Conservation (phyloP, 2,329 filamentous ascomycete genomes). For the Botrytis tulipae region DNA sequence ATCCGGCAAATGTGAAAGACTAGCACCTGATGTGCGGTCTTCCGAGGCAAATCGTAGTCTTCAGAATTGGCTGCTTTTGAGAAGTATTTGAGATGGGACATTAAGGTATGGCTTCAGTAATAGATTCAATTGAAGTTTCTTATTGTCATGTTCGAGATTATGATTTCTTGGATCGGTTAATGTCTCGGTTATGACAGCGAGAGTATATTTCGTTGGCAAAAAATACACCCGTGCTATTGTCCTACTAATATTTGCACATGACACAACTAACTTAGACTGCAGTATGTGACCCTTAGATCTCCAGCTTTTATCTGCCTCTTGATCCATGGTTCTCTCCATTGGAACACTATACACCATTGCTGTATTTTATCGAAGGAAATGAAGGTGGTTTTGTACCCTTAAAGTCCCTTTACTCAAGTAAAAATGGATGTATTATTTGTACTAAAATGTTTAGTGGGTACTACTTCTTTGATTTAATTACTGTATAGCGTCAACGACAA, state of each 20-base stretch:
- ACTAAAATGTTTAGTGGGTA: no score
- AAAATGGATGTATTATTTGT: background rate
- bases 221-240: rapidly evolving
- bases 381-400: background rate
- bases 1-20: background rate
- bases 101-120: background rate
- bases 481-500: no score
- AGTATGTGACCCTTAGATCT: background rate
- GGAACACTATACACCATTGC: no score
- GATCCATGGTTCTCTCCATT: background rate
- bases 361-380: no score
- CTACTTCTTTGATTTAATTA: no score
- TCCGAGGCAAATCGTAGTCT: background rate
- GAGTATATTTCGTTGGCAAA: background rate
- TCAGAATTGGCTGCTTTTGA: background rate
- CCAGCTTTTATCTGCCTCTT: no score
- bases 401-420: rapidly evolving
- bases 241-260: background rate
- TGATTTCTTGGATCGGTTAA: background rate
- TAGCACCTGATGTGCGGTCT: background rate
- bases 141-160: background rate
- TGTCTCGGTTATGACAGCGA: background rate
- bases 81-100: rapidly evolving
- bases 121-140: background rate
- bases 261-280: background rate